phyloP scores from a whole-genome alignment of 2,329 filamentous ascomycete genomes.

The Paecilomyces sp. region DNA sequence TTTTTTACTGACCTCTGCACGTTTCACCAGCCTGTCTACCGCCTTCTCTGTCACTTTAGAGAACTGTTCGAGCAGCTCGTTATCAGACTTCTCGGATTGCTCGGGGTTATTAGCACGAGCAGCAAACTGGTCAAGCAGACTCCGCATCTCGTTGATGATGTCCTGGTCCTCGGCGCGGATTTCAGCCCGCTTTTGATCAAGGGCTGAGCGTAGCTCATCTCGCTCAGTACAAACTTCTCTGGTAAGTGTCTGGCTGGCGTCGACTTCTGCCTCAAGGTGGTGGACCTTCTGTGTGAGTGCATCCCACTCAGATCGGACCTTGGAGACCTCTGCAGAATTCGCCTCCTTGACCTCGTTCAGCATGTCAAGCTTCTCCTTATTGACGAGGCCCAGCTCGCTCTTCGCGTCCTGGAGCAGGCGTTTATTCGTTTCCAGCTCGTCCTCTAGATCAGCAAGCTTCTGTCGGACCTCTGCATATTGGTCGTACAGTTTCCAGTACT shows the following conservation, averaged over 20 bases:
- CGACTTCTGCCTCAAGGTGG: conserved; percentile 31
- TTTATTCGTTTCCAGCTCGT: conserved; percentile 25
- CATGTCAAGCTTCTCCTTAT: conserved; percentile 32
- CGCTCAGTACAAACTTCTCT: conserved; percentile 31
- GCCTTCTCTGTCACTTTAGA: conserved; percentile 53
- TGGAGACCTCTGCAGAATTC: conserved; percentile 25
- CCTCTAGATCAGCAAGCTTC: conserved; percentile 32
- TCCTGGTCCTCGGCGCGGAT: conserved; percentile 35
- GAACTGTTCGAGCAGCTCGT: conserved; percentile 36
- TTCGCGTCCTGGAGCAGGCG: conserved; percentile 30
- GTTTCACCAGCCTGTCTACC: conserved; percentile 33
- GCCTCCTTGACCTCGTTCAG: conserved; percentile 29
- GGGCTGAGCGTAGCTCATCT: conserved; percentile 30
- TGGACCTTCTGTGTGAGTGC: conserved; percentile 25
- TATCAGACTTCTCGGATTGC: conserved; percentile 26
- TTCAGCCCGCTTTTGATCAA: conserved; percentile 31
- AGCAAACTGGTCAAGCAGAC: conserved; percentile 32
- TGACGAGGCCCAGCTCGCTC: conserved; percentile 25
- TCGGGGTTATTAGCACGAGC: conserved; percentile 24
- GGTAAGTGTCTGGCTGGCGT: conserved; percentile 30
- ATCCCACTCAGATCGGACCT: conserved; percentile 27
- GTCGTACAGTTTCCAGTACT: conserved; percentile 35
- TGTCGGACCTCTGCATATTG: conserved; percentile 28
- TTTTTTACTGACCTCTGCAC: conserved; percentile 32
- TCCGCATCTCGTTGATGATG: conserved; percentile 34